Evolutionary conservation across 768 basidiomycete genomes (phyloP).

Genomic region (Lentinula aciculospora): DNA sequence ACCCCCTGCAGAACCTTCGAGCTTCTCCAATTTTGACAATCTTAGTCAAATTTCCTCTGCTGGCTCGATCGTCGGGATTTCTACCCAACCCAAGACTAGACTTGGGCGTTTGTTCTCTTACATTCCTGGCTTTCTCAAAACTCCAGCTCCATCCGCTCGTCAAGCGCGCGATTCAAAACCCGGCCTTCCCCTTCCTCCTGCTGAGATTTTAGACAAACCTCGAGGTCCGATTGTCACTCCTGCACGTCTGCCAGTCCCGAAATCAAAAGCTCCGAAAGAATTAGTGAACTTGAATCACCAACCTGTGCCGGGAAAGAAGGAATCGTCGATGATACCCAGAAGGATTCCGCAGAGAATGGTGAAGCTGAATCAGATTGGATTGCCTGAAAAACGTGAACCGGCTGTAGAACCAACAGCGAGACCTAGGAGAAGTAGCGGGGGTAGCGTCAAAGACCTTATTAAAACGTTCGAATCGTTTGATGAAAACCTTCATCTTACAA

Average conservation of each 20-base stretch:
- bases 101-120: constrained; percentile 43
- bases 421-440: constrained; percentile 56
- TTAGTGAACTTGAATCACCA: constrained; percentile 57
- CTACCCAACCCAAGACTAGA: background rate
- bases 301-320: constrained; percentile 30
- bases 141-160: constrained; percentile 17
- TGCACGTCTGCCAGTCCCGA: constrained; percentile 40
- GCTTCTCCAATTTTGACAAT: background rate
- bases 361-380: constrained; percentile 43
- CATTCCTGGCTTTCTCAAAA: constrained; percentile 44
- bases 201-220: constrained; percentile 39
- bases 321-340: constrained; percentile 38
- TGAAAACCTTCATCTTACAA: background rate
- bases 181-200: constrained; percentile 52
- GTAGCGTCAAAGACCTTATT: constrained; percentile 71
- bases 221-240: constrained; percentile 60
- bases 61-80: background rate
- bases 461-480: constrained; percentile 45
- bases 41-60: background rate
- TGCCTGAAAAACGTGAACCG: constrained; percentile 22
- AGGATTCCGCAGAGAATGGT: constrained; percentile 42
- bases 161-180: constrained; percentile 21
- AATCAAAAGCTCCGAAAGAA: constrained; percentile 52
- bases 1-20: background rate
- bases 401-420: constrained; percentile 18